phyloP scores from a whole-genome alignment of 148 eudicot species.

The Hydrangea macrophylla region DNA sequence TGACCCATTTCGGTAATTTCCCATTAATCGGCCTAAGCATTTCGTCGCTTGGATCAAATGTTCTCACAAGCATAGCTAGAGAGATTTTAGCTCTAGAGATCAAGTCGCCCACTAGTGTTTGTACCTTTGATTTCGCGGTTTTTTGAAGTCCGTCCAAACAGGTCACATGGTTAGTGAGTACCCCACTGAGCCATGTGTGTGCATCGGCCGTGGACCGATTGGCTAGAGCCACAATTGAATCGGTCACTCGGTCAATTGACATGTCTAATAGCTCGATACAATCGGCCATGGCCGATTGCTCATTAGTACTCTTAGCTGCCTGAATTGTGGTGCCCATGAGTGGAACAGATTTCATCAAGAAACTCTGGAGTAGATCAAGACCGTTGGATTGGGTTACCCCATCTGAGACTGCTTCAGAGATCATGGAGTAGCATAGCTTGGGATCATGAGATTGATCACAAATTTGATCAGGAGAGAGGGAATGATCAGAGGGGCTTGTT shows the following conservation, averaged over 20 bases:
- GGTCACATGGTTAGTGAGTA: constrained; percentile 35
- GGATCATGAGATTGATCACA: too few species aligned
- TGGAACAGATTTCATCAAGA: constrained; percentile 2
- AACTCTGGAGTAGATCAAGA: neutral
- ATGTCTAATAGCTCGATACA: constrained; percentile 28
- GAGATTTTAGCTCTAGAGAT: constrained; percentile 23
- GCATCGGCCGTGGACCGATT: constrained; percentile 10
- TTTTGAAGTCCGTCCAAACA: constrained; percentile 31
- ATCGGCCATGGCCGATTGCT: constrained; percentile 20
- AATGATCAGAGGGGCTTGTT: too few species aligned
- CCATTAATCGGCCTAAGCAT: neutral
- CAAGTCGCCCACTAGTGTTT: constrained; percentile 17
- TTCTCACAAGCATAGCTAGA: constrained; percentile 20
- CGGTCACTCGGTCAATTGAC: constrained; percentile 20
- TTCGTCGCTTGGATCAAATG: constrained; percentile 1
- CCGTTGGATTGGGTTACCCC: too few species aligned
- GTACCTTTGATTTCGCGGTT: neutral
- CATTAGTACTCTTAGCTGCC: neutral
- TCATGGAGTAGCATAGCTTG: too few species aligned
- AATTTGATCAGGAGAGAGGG: too few species aligned
- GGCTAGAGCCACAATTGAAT: constrained; percentile 13
- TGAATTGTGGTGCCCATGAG: neutral
- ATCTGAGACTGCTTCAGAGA: too few species aligned
- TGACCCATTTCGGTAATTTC: too few species aligned
- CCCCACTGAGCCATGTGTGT: constrained; percentile 37